Evolutionary conservation across 192 early-diverging fungal species (phyloP).

Genomic region (Chytriomyces confervae): DNA sequence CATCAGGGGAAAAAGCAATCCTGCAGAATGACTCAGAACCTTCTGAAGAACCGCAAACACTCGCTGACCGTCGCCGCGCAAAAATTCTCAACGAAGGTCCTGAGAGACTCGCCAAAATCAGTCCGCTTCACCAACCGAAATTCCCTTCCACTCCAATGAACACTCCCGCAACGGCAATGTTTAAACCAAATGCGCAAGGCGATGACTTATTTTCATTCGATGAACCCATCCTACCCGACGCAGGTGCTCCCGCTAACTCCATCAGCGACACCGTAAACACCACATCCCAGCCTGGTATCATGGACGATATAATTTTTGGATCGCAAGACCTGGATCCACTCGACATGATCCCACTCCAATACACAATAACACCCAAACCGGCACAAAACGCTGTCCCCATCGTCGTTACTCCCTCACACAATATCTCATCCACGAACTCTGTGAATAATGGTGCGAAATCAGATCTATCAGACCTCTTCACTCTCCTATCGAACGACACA

Average conservation of each 20-base stretch:
- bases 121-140: neutral
- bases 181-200: neutral
- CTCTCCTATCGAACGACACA: neutral
- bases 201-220: constrained; percentile 11
- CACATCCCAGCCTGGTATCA: neutral
- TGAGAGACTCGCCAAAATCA: neutral
- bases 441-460: too few relatives aligned
- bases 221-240: neutral
- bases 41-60: neutral
- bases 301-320: neutral
- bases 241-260: neutral
- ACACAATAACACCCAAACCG: neutral
- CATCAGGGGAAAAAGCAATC: too few relatives aligned
- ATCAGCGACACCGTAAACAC: neutral
- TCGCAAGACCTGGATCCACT: neutral
- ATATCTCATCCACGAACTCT: too few relatives aligned
- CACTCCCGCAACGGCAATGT: neutral
- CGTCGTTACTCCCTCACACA: neutral
- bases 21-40: too few relatives aligned
- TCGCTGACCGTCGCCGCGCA: neutral
- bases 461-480: neutral
- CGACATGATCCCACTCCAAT: neutral
- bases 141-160: neutral
- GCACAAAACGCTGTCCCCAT: neutral
- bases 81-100: neutral